Evolutionary conservation across 495 filamentous ascomycete genomes (phyloP).

Genomic region (Neohortaea acidophila): DNA sequence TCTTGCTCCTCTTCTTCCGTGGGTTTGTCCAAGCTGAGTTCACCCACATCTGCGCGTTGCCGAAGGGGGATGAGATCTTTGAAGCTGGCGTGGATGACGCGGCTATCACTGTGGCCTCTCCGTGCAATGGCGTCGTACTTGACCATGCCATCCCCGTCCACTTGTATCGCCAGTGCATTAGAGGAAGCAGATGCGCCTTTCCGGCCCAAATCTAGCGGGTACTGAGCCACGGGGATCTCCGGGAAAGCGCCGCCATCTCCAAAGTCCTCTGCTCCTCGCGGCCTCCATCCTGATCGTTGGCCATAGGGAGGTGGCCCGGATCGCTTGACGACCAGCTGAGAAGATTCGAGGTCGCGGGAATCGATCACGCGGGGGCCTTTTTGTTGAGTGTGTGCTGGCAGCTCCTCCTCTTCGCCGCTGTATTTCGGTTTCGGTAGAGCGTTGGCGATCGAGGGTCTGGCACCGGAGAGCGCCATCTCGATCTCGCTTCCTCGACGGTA

Average conservation of each 20-base stretch:
- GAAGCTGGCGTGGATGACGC: conserved; percentile 86
- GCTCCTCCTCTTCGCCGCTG: conserved; percentile 66
- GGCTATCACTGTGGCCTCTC: conserved; percentile 67
- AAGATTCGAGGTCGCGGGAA: conserved; percentile 60
- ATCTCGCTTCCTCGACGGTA: no score
- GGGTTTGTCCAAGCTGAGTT: conserved; percentile 78
- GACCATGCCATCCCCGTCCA: conserved; percentile 79
- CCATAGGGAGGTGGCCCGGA: conserved; percentile 76
- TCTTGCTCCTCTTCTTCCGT: conserved; percentile 67
- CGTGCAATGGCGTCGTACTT: conserved; percentile 94
- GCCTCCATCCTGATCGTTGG: conserved; percentile 74
- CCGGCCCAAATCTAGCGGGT: conserved; percentile 86
- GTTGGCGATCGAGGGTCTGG: conserved; percentile 53
- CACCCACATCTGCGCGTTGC: conserved; percentile 84
- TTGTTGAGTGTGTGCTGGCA: conserved; percentile 55
- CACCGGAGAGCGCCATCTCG: conserved; percentile 9
- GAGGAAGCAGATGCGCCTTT: conserved; percentile 51
- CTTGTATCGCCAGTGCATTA: conserved; percentile 82
- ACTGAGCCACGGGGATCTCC: conserved; percentile 85
- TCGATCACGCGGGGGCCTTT: conserved; percentile 67
- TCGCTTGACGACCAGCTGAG: conserved; percentile 78
- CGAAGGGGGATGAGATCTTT: conserved; percentile 91
- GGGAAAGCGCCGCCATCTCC: conserved; percentile 95
- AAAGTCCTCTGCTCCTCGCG: conserved; percentile 73
- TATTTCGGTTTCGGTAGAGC: conserved; percentile 84